Base-by-base conservation (phyloP, 192 early-diverging fungal genomes). In the Entomortierella beljakovae region DNA sequence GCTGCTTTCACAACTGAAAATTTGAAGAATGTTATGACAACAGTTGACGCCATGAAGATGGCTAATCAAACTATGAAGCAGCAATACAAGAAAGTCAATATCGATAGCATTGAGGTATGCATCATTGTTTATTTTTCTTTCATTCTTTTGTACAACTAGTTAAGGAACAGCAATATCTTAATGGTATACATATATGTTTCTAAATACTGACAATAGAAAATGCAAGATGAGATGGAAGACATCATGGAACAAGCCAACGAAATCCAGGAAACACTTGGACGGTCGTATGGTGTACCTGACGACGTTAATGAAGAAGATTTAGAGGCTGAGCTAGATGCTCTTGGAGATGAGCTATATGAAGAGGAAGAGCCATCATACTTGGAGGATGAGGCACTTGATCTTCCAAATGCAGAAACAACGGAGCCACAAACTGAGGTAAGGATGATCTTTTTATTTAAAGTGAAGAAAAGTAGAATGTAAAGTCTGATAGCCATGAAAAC, bases 151-250 rank as follows among this genome's bases (percentile, higher is more conserved):
- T n/a, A n/a, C n/a, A n/a, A n/a, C n/a, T n/a, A n/a, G n/a, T n/a
- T n/a, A n/a, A n/a, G n/a, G n/a, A n/a, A n/a, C n/a, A n/a, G n/a
- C n/a, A n/a, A n/a, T n/a, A n/a, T n/a, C n/a, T n/a, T n/a, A n/a
- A n/a, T n/a, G n/a, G n/a, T n/a, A n/a, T n/a, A n/a, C n/a, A 60
- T 46, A 15, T 43, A 33, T 16, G 51, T 31, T 11, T 25, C 11
- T 15, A 20, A 35, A 51, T 23, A 57, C 38, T 10, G 37, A 11
- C 13, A 3, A 58, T 60, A 95, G 94, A 83, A 89, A 80, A 88
- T 99, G 68, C 97, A 98, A 88, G 96, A 99, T 68, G 98, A 99
- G 74, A 96, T 99, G 95, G 95, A 97, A 52, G 98, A 99, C 64
- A 83, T 99, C 61, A 79, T 99, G 84, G 98, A 97, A 56, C 94